Base-by-base conservation (phyloP, 225 moss, liverwort and hornwort species). In the Sphagnum contortum region DNA sequence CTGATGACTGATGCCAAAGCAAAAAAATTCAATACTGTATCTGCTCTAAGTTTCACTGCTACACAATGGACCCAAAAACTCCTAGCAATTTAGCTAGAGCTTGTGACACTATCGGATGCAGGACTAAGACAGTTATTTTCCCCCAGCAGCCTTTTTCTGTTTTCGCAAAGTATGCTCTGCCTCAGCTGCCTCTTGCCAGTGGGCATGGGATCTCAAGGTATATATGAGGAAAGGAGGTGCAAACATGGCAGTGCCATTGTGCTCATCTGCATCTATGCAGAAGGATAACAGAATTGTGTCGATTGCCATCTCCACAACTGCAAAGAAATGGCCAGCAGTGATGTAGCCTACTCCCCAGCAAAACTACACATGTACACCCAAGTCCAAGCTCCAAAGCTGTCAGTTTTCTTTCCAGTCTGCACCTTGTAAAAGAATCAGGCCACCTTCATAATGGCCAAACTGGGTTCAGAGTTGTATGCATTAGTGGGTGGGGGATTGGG, bases 291-390 rank as follows among this genome's bases (percentile, higher is more conserved):
- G 60, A 71, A 95, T 88, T 29, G 94, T 95, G 74, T 95, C 94
- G 57, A 95, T 89, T 47, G 94, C 89, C 91, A 95, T 95, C 74
- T 95, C 94, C 47, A 92, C 88, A 3, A 95, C 94, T 29, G 87
- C 94, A 12, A 95, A 95, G 84, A 95, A 95, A 72, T 89, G 82
- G 9, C 85, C 71, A 0, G 89, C 89, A 5, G 89, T 72, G 0
- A 88, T 55, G 73, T 78, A 95, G 2, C 89, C 91, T 45, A 89
- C 77, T 13, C 84, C 75, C 85, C 86, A 92, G 5, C 89, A 86
- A 57, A 92, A 91, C 94, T 95, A 83, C 67, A 61, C 44, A 70
- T 29, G 29, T 1, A 29, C 29, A 29, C 29, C 29, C 29, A 29
- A 29, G 29, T 29, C 29, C 29, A 29, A 29, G 29, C 29, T 29